phyloP scores from a whole-genome alignment of 805 yeast species.

The Lipomyces yamadae region DNA sequence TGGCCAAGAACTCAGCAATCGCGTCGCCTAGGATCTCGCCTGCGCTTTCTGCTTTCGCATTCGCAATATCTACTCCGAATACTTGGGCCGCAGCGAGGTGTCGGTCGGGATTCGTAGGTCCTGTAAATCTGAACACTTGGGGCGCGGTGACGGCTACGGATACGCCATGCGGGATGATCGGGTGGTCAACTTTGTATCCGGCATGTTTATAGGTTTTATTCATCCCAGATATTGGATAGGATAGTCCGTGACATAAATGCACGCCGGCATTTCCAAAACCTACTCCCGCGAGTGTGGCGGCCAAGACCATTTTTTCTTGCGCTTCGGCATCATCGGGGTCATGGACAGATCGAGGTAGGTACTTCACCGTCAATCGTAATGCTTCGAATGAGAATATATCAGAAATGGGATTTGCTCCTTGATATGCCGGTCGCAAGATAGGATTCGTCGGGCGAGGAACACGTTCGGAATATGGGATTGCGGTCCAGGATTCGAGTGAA shows the following conservation, averaged over 20 bases:
- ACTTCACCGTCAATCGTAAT: conserved; percentile 49
- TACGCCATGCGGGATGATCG: conserved; percentile 53
- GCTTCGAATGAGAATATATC: conserved; percentile 53
- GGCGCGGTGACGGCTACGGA: conserved; percentile 55
- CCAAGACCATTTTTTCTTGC: conserved; percentile 51
- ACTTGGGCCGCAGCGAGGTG: conserved; percentile 48
- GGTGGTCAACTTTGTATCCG: conserved; percentile 49
- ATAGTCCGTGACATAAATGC: conserved; percentile 51
- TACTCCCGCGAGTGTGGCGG: conserved; percentile 54
- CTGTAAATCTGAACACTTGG: conserved; percentile 50
- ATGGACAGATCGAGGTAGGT: conserved; percentile 48
- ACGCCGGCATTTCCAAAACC: conserved; percentile 56
- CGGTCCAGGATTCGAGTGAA: conserved; percentile 53
- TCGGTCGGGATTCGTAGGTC: conserved; percentile 49
- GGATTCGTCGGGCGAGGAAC: conserved; percentile 49
- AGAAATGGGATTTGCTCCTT: conserved; percentile 54
- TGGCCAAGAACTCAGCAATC: conserved; percentile 44
- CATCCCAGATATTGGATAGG: conserved; percentile 50
- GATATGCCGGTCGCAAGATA: conserved; percentile 49
- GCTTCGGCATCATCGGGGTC: conserved; percentile 52
- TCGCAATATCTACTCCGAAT: conserved; percentile 47
- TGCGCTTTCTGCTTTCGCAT: conserved; percentile 47
- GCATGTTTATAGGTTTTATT: conserved; percentile 47
- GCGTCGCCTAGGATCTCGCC: conserved; percentile 49
- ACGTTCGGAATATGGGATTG: conserved; percentile 50